These are phyloP conservation scores for Picea sitchensis DNA, from an alignment of 75 land plant genomes.

Conservation along the genomic window DNA sequence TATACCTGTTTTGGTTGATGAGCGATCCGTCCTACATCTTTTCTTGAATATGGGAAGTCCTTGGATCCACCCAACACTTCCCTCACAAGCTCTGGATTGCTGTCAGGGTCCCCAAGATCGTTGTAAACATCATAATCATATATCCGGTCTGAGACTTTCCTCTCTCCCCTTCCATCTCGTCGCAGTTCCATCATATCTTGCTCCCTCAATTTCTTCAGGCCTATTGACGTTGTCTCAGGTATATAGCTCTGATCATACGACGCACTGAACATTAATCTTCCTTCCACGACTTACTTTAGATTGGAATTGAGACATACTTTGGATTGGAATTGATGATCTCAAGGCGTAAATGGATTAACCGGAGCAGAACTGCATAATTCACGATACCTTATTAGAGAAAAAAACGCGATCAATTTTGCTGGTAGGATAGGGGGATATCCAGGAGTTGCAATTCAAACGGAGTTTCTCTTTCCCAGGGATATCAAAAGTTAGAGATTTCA, in stretches of 20 bases:
- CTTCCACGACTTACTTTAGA: constrained; percentile 4
- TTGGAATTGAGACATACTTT: too few species aligned
- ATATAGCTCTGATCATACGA: too few species aligned
- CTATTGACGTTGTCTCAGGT: too few species aligned
- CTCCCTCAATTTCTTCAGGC: too few species aligned
- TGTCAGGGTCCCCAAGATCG: constrained; percentile 65
- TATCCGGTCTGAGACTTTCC: too few species aligned
- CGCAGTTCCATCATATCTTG: constrained; percentile 29
- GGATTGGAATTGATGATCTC: background rate
- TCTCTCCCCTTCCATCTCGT: constrained; percentile 45
- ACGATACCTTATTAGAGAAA: constrained; percentile 70
- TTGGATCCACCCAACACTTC: constrained; percentile 57
- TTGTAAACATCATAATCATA: too few species aligned
- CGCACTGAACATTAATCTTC: too few species aligned
- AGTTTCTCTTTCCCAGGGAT: background rate
- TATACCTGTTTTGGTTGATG: too few species aligned
- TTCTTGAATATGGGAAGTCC: too few species aligned
- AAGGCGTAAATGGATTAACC: too few species aligned
- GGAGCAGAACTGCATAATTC: too few species aligned
- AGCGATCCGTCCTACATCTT: constrained; percentile 63
- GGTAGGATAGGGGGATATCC: constrained; percentile 54
- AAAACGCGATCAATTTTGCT: constrained; percentile 23
- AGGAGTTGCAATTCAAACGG: constrained; percentile 81
- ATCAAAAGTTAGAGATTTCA: too few species aligned
- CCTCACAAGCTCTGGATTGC: constrained; percentile 9